phyloP scores from a whole-genome alignment of 306 rosid species.

The Rosa lucieae region DNA sequence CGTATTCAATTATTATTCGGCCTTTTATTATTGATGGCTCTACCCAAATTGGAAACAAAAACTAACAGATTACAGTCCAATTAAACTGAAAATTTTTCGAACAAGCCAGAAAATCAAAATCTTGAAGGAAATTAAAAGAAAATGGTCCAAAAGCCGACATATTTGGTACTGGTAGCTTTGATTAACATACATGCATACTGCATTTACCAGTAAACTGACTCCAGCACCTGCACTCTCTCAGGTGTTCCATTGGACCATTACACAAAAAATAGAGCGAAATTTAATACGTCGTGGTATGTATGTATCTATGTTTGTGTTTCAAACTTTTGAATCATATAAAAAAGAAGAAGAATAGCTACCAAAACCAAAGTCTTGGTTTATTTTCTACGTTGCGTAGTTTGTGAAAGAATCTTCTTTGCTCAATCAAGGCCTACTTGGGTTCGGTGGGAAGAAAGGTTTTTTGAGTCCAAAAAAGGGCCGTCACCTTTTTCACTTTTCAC shows the following conservation, averaged over 20 bases:
- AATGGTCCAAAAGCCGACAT: constrained; percentile 6
- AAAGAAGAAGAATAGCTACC: constrained; percentile 11
- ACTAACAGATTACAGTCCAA: not conserved
- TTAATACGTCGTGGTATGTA: constrained; percentile 27
- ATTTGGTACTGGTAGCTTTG: constrained; percentile 5
- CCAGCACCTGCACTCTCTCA: constrained; percentile 26
- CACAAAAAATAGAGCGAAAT: not conserved
- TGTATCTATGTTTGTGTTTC: constrained; percentile 26
- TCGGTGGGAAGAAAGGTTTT: constrained; percentile 24
- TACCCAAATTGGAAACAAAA: not conserved
- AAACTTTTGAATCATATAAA: not conserved
- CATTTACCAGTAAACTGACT: constrained; percentile 16
- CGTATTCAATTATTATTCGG: not conserved
- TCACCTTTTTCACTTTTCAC: constrained; percentile 32
- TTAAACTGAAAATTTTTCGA: not conserved
- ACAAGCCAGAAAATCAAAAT: not conserved
- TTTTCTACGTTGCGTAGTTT: constrained; percentile 35
- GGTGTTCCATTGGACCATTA: constrained; percentile 17
- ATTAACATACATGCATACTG: not conserved
- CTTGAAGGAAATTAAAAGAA: not conserved
- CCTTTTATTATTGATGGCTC: not conserved
- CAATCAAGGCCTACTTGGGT: constrained; percentile 30
- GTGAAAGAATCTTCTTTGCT: constrained; percentile 36
- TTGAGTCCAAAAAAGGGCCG: constrained; percentile 18
- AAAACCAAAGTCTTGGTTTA: constrained; percentile 22